Evolutionary conservation across 345 rosid species (phyloP).

Genomic region (Gossypioides kirkii): DNA sequence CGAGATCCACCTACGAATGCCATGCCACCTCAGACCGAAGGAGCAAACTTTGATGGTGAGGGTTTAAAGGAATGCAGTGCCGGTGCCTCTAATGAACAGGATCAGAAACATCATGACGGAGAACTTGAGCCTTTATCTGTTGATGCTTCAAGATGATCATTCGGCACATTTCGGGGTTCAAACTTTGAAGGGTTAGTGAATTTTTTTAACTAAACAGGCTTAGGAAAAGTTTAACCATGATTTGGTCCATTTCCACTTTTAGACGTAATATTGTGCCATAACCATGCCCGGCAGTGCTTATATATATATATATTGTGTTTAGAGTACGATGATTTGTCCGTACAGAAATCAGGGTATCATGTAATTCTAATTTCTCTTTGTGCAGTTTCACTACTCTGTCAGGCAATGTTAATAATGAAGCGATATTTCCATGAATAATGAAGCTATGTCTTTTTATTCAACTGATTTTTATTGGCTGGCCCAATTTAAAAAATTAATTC

Average conservation of each 20-base stretch:
- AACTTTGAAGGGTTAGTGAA: slow-evolving; percentile 21
- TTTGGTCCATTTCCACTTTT: slow-evolving; percentile 14
- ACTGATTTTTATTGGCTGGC: neutral
- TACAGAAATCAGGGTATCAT: slow-evolving; percentile 16
- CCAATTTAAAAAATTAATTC: too few relatives aligned
- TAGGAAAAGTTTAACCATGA: slow-evolving; percentile 20
- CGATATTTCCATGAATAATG: too few relatives aligned
- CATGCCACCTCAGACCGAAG: slow-evolving; percentile 20
- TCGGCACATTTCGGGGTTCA: slow-evolving; percentile 8
- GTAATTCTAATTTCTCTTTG: slow-evolving; percentile 1
- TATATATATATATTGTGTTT: neutral
- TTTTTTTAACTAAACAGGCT: slow-evolving; percentile 30
- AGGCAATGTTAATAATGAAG: slow-evolving; percentile 4
- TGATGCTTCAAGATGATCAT: slow-evolving; percentile 27
- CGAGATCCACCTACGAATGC: slow-evolving; percentile 6
- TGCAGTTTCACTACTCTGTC: slow-evolving; percentile 1
- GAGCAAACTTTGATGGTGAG: slow-evolving; percentile 21
- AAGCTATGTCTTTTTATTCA: neutral
- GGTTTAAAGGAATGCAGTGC: slow-evolving; percentile 16
- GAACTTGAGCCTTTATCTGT: slow-evolving; percentile 21
- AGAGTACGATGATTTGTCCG: slow-evolving; percentile 16
- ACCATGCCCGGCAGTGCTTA: slow-evolving; percentile 6
- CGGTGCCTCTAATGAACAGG: slow-evolving; percentile 20
- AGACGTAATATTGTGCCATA: slow-evolving; percentile 10
- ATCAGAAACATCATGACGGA: slow-evolving; percentile 21